phyloP scores from a whole-genome alignment of 345 rosid genomes.

The Streptanthus diversifolius region DNA sequence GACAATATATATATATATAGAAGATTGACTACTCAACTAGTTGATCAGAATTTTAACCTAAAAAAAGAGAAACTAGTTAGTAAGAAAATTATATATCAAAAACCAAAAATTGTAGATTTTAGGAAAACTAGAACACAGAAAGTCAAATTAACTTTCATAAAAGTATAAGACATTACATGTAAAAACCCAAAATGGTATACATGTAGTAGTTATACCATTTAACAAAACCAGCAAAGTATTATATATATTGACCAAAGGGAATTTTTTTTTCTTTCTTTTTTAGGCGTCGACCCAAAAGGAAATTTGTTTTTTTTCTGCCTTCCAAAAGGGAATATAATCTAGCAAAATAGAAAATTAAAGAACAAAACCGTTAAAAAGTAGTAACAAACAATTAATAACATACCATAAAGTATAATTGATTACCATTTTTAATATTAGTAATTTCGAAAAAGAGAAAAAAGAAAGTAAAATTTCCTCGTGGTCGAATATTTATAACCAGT shows the following conservation, averaged over 20 bases:
- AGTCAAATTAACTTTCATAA: not conserved
- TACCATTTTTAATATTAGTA: not conserved
- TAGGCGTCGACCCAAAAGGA: conserved; percentile 3
- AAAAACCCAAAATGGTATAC: not conserved
- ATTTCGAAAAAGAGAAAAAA: not conserved
- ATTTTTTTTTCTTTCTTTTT: not conserved
- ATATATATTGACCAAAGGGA: not conserved
- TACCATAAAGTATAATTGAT: not conserved
- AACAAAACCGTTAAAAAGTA: not conserved
- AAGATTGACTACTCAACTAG: not conserved
- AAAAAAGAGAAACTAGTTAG: not conserved
- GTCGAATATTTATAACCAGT: not conserved
- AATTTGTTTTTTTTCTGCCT: not conserved
- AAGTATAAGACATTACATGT: not conserved
- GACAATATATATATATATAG: not conserved
- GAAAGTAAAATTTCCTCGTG: not conserved
- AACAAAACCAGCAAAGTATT: conserved; percentile 5
- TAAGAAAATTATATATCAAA: not conserved
- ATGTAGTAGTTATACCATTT: not conserved
- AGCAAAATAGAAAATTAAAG: not conserved
- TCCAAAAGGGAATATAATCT: conserved; percentile 12
- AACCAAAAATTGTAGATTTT: not conserved
- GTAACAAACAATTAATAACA: not conserved
- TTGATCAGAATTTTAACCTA: too few relatives aligned
- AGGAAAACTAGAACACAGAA: not conserved